Conservation (phyloP, 129 eudicot genomes). For the Pittosporum tobira region DNA sequence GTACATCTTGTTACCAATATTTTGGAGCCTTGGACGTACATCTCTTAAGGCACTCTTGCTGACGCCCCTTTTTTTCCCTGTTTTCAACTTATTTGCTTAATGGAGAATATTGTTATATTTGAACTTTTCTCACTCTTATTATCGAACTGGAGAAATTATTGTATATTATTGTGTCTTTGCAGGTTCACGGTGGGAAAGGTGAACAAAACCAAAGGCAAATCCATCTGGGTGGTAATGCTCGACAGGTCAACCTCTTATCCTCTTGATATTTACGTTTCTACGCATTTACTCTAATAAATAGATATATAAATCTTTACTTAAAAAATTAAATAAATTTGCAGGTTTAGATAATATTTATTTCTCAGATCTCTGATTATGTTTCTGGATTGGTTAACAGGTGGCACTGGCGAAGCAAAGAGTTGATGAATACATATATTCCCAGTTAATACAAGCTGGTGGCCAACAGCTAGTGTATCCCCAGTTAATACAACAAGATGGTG, state of each 20-base stretch:
- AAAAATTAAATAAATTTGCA: background rate
- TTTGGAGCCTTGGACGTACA: too few relatives aligned
- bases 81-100: too few relatives aligned
- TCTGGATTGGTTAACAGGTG: slow-evolving; percentile 42
- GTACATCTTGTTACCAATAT: too few relatives aligned
- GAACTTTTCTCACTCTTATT: background rate
- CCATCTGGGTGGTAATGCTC: slow-evolving; percentile 76
- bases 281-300: background rate
- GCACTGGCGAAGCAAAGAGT: slow-evolving; percentile 87
- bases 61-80: too few relatives aligned
- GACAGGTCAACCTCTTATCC: slow-evolving; percentile 42
- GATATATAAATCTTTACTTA: too few relatives aligned
- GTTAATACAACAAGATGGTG: slow-evolving; percentile 69
- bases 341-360: background rate
- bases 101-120: background rate
- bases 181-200: slow-evolving; percentile 96
- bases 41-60: too few relatives aligned
- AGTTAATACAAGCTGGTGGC: slow-evolving; percentile 69
- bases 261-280: too few relatives aligned
- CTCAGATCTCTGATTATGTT: background rate
- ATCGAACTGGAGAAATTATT: background rate
- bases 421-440: slow-evolving; percentile 86
- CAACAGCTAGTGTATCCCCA: slow-evolving; percentile 80
- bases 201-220: slow-evolving; percentile 86
- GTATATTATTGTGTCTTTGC: slow-evolving; percentile 8